phyloP scores from a whole-genome alignment of 352 stramenopile species.

The Pythium guiyangense region DNA sequence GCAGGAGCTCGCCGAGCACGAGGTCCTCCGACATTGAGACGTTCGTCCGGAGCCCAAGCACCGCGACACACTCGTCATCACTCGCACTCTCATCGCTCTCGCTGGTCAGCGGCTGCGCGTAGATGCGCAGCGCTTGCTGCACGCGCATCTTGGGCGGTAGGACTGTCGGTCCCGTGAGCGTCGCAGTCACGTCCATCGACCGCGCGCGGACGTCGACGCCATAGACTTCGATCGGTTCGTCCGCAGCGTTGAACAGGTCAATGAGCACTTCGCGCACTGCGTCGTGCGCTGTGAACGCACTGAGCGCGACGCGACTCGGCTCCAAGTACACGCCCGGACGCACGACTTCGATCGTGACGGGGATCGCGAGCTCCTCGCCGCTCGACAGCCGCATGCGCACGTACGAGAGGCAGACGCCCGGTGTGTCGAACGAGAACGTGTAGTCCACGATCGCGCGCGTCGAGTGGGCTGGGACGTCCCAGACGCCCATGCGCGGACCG shows the following conservation, averaged over 20 bases:
- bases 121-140: slow-evolving; percentile 25
- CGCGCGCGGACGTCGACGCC: slow-evolving; percentile 25
- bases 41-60: slow-evolving; percentile 37
- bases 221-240: slow-evolving; percentile 31
- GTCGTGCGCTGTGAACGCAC: slow-evolving; percentile 24
- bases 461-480: slow-evolving; percentile 29
- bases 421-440: slow-evolving; percentile 21
- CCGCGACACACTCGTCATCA: slow-evolving; percentile 14
- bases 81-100: neutral
- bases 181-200: slow-evolving; percentile 25
- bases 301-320: slow-evolving; percentile 27
- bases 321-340: slow-evolving; percentile 32
- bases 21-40: slow-evolving; percentile 8
- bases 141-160: slow-evolving; percentile 33
- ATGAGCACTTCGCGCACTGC: slow-evolving; percentile 23
- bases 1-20: slow-evolving; percentile 11
- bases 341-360: slow-evolving; percentile 34
- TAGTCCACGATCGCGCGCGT: slow-evolving; percentile 32
- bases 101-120: slow-evolving; percentile 1
- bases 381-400: slow-evolving; percentile 23
- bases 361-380: slow-evolving; percentile 22
- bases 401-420: slow-evolving; percentile 31
- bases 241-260: slow-evolving; percentile 34
- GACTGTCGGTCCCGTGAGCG: slow-evolving; percentile 23
- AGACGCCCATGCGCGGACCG: slow-evolving; percentile 14